These are phyloP conservation scores for Botrytis elliptica DNA, from an alignment of 2,329 filamentous ascomycete genomes.

Conservation along the genomic window DNA sequence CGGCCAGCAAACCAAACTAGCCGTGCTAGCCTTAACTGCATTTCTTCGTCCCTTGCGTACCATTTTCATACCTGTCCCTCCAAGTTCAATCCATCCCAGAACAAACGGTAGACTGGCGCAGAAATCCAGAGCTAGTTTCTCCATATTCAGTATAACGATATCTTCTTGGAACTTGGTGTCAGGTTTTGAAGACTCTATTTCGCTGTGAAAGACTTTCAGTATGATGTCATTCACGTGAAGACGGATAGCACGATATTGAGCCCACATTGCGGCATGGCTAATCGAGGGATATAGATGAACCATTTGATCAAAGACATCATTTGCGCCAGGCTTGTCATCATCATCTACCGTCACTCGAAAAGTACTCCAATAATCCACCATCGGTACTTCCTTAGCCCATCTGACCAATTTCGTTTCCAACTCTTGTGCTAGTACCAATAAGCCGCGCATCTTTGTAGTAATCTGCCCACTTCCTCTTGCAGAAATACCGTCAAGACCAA, in stretches of 20 bases:
- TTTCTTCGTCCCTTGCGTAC: not conserved
- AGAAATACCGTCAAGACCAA: not conserved
- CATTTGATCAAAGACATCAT: not conserved
- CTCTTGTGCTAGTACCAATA: not conserved
- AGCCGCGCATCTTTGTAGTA: not conserved
- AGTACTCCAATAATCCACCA: not conserved
- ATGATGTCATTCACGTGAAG: not conserved
- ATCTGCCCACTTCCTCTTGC: not conserved
- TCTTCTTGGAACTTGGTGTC: not conserved
- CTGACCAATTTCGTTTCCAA: not conserved
- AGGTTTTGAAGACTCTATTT: not conserved
- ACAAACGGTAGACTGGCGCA: not conserved
- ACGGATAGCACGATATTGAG: not conserved
- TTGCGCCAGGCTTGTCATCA: not conserved
- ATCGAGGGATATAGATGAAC: not conserved
- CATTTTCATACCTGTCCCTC: not conserved
- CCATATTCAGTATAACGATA: not conserved
- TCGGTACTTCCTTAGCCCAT: not conserved
- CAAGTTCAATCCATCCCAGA: not conserved
- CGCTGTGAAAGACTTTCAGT: not conserved
- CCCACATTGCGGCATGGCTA: not conserved
- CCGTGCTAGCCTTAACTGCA: not conserved
- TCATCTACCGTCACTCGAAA: not conserved
- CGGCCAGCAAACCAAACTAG: not conserved
- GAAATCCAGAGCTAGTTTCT: not conserved